These are phyloP conservation scores for Cutaneotrichosporon cavernicola DNA, from an alignment of 1,284 basidiomycete species.

Conservation along the genomic window DNA sequence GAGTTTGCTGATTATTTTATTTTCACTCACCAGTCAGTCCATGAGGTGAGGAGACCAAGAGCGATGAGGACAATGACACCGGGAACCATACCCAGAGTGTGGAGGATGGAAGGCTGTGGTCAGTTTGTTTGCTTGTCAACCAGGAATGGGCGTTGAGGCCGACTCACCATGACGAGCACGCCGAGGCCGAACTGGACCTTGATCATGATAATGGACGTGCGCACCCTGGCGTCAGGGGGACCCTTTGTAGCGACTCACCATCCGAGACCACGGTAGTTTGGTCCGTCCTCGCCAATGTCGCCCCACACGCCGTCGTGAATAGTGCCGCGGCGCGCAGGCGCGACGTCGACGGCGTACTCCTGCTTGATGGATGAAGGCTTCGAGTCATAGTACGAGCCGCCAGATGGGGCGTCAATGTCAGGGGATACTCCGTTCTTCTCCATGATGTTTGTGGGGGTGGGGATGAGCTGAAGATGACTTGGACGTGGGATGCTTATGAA, in stretches of 20 bases:
- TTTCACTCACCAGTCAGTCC: constrained; percentile 15
- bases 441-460: not conserved
- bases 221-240: constrained; percentile 27
- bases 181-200: constrained; percentile 49
- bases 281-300: constrained; percentile 38
- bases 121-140: no score
- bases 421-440: not conserved
- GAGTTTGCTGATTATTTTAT: no score
- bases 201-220: constrained; percentile 38
- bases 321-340: not conserved
- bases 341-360: not conserved
- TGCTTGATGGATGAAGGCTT: not conserved
- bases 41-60: constrained; percentile 37
- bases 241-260: constrained; percentile 24
- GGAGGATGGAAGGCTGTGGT: constrained; percentile 29
- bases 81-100: constrained; percentile 36
- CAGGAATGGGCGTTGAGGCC: no score
- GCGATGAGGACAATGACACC: constrained; percentile 36
- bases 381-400: not conserved
- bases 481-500: not conserved
- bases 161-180: constrained; percentile 34
- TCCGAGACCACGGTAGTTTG: constrained; percentile 44
- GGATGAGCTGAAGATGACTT: not conserved
- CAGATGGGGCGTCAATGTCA: not conserved
- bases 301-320: constrained; percentile 46